Evolutionary conservation across 1,139 yeast genomes (phyloP).

Genomic region (Pichia sp.): DNA sequence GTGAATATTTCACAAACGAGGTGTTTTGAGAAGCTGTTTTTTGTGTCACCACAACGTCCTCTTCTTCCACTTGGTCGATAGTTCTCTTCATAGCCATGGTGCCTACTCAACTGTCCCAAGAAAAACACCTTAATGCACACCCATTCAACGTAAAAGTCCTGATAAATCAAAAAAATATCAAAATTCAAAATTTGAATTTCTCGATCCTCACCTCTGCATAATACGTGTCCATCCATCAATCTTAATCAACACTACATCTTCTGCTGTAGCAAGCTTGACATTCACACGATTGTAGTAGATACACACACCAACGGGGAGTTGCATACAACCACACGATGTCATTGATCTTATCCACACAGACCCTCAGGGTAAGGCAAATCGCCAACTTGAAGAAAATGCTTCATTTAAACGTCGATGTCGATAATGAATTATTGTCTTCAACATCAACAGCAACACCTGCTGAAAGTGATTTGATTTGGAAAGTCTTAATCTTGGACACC

Average conservation of each 20-base stretch:
- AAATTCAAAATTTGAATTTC: too few relatives aligned
- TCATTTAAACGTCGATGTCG: slow-evolving; percentile 65
- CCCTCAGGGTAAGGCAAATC: slow-evolving; percentile 30
- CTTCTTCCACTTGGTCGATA: not conserved
- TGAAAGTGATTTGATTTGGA: slow-evolving; percentile 79
- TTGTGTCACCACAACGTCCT: not conserved
- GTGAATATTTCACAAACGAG: slow-evolving; percentile 15
- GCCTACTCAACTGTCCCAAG: too few relatives aligned
- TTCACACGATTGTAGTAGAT: too few relatives aligned
- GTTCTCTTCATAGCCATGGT: not conserved
- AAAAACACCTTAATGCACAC: too few relatives aligned
- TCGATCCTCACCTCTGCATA: too few relatives aligned
- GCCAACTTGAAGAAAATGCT: slow-evolving; percentile 68
- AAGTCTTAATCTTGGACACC: slow-evolving; percentile 81
- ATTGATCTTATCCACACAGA: slow-evolving; percentile 16
- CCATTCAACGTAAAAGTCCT: too few relatives aligned
- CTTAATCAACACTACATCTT: too few relatives aligned
- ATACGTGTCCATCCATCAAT: too few relatives aligned
- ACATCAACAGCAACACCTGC: slow-evolving; percentile 22
- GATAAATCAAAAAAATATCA: too few relatives aligned
- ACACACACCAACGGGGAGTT: too few relatives aligned
- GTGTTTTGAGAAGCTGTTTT: not conserved
- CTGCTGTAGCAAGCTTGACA: too few relatives aligned
- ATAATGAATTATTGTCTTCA: slow-evolving; percentile 44
- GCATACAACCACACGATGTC: slow-evolving; percentile 20